Percentiles rank a stretch among this genome's conserved stretches.
phyloP scores from a whole-genome alignment of 2,329 filamentous ascomycete genomes.

The Alternaria gaisen region DNA sequence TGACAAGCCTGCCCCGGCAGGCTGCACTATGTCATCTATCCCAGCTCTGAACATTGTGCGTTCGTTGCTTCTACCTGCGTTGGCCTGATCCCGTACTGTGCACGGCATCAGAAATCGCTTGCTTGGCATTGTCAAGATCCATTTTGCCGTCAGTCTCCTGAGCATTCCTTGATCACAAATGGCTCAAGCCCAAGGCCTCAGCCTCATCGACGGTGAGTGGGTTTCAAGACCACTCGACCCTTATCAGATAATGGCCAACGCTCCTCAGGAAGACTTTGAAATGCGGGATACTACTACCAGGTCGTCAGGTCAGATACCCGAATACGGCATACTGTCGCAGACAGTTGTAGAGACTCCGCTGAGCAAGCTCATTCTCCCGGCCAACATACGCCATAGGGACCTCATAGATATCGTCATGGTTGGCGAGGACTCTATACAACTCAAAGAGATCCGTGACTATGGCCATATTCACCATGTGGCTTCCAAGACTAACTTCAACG shows the following conservation, averaged over 20 bases:
- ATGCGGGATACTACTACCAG: conserved; percentile 36
- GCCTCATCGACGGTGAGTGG: conserved; percentile 45
- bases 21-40: conserved; percentile 28
- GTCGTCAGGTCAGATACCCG: conserved; percentile 56
- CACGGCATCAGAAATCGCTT: conserved; percentile 1
- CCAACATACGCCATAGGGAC: conserved; percentile 73
- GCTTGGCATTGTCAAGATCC: conserved; percentile 13
- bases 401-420: conserved; percentile 88
- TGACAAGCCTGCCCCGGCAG: conserved; percentile 25
- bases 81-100: conserved; percentile 17
- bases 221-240: conserved; percentile 50
- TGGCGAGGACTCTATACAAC: conserved; percentile 81
- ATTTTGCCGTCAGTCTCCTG: conserved; percentile 5
- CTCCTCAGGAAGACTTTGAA: conserved; percentile 35
- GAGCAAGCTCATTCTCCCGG: conserved; percentile 79
- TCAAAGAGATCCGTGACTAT: conserved; percentile 76
- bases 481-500: conserved; percentile 80
- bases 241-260: conserved; percentile 54
- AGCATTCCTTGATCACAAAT: conserved; percentile 21
- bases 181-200: conserved; percentile 40
- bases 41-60: conserved; percentile 16
- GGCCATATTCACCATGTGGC: conserved; percentile 78
- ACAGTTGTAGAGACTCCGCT: conserved; percentile 81
- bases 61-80: conserved; percentile 9
- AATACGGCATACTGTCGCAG: conserved; percentile 77